Evolutionary conservation across 129 eudicot species (phyloP).

Genomic region (Rutidosis leptorrhynchoides): DNA sequence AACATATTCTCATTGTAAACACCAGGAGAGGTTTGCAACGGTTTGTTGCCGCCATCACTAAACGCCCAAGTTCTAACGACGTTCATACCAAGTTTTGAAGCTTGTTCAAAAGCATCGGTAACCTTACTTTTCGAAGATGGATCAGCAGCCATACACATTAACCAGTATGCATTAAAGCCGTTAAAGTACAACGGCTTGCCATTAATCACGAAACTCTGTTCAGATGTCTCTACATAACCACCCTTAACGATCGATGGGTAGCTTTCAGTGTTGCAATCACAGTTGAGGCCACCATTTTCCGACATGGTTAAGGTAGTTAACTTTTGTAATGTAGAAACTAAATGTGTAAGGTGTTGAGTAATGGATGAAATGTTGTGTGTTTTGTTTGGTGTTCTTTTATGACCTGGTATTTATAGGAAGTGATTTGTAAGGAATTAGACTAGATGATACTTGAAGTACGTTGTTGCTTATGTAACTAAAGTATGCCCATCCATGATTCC

Average conservation of each 20-base stretch:
- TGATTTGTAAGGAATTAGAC: not conserved
- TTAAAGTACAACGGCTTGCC: conserved; percentile 9
- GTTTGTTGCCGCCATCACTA: conserved; percentile 11
- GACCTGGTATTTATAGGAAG: not conserved
- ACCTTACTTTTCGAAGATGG: not conserved
- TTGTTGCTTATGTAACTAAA: not conserved
- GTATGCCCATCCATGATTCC: not conserved
- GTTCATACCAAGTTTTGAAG: conserved; percentile 6
- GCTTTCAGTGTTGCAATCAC: not conserved
- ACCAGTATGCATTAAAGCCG: conserved; percentile 8
- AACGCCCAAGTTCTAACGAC: conserved; percentile 11
- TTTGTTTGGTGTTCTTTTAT: not conserved
- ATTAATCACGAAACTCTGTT: not conserved
- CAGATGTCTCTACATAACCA: not conserved
- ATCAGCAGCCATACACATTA: conserved; percentile 5
- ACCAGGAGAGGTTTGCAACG: conserved; percentile 5
- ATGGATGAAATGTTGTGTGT: not conserved
- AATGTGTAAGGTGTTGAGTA: not conserved
- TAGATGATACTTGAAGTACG: not conserved
- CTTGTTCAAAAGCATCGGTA: not conserved
- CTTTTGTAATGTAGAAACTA: not conserved
- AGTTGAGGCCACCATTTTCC: not conserved
- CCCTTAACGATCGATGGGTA: conserved; percentile 1
- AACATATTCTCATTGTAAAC: conserved; percentile 5
- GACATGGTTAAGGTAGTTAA: not conserved